Percentiles rank a stretch among this genome's conserved stretches.
These are phyloP conservation scores for Oryza punctata DNA, from an alignment of 176 grass and related monocot genomes.

Conservation along the genomic window DNA sequence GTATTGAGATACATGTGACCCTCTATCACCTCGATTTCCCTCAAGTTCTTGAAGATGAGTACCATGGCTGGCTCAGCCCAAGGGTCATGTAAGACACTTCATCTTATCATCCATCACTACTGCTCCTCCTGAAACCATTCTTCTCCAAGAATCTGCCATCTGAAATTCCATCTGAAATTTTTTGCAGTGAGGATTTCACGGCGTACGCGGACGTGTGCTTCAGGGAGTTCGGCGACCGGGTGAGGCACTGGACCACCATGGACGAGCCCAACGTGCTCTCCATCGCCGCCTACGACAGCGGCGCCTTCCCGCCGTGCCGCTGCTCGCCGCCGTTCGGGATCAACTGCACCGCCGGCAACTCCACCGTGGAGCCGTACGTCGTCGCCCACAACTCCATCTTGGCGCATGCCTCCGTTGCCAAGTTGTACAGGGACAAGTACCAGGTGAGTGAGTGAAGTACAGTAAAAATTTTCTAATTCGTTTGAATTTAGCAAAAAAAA, in stretches of 20 bases:
- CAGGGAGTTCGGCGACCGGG: constrained; percentile 75
- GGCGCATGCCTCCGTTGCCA: constrained; percentile 59
- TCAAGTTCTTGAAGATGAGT: constrained; percentile 80
- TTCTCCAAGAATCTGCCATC: neutral
- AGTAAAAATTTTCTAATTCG: too few species aligned
- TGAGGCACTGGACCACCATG: constrained; percentile 76
- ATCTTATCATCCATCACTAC: neutral
- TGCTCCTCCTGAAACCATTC: neutral
- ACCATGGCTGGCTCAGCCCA: constrained; percentile 73
- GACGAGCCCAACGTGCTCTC: constrained; percentile 64
- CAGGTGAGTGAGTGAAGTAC: constrained; percentile 27
- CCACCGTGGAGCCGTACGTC: constrained; percentile 74
- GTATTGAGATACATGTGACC: constrained; percentile 75
- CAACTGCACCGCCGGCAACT: constrained; percentile 64
- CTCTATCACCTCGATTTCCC: constrained; percentile 83
- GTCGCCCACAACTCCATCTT: constrained; percentile 54
- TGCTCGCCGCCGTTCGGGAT: constrained; percentile 65
- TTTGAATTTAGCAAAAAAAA: neutral
- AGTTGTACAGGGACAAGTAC: constrained; percentile 69
- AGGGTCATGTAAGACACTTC: constrained; percentile 72
- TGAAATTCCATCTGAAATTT: neutral
- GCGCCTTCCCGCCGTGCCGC: constrained; percentile 58
- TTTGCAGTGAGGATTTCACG: constrained; percentile 73
- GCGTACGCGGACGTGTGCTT: constrained; percentile 77
- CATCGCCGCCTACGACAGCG: constrained; percentile 60